phyloP scores from a whole-genome alignment of 2,329 filamentous ascomycete genomes.

The Macrophomina tecta region DNA sequence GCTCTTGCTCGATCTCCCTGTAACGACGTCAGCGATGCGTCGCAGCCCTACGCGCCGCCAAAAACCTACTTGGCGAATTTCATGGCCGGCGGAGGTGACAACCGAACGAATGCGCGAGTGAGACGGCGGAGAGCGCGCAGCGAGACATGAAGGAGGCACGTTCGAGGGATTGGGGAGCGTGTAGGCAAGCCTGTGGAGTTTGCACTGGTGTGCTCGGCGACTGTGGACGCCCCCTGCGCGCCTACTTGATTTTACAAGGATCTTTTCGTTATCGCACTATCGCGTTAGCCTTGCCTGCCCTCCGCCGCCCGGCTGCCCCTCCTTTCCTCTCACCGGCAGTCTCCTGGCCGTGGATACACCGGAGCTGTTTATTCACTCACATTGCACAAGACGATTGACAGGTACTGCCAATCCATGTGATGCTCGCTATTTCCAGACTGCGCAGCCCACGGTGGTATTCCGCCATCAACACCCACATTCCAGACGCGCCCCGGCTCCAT shows the following conservation, averaged over 20 bases:
- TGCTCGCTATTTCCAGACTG: neutral
- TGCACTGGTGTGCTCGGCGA: neutral
- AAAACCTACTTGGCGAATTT: conserved; percentile 65
- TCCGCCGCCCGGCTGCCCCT: neutral
- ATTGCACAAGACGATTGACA: neutral
- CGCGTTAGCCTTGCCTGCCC: neutral
- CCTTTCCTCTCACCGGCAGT: neutral
- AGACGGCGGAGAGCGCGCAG: neutral
- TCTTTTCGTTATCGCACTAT: neutral
- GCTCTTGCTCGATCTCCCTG: conserved; percentile 81
- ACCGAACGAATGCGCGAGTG: conserved; percentile 10
- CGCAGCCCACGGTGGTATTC: neutral
- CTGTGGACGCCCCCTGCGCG: neutral
- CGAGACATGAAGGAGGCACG: neutral
- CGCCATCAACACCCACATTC: neutral
- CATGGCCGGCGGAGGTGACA: conserved; percentile 47
- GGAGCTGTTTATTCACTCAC: neutral
- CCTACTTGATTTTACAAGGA: neutral
- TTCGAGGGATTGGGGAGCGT: neutral
- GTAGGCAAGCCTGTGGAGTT: conserved; percentile 7
- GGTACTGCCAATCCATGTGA: neutral
- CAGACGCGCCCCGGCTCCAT: neutral
- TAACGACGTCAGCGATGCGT: conserved; percentile 21
- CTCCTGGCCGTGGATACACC: too few species aligned
- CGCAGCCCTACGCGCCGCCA: conserved; percentile 15